Evolutionary conservation across 257 asterid species (phyloP), one percentile per base, ranked within the genome.

Genomic region (Vinca minor): DNA sequence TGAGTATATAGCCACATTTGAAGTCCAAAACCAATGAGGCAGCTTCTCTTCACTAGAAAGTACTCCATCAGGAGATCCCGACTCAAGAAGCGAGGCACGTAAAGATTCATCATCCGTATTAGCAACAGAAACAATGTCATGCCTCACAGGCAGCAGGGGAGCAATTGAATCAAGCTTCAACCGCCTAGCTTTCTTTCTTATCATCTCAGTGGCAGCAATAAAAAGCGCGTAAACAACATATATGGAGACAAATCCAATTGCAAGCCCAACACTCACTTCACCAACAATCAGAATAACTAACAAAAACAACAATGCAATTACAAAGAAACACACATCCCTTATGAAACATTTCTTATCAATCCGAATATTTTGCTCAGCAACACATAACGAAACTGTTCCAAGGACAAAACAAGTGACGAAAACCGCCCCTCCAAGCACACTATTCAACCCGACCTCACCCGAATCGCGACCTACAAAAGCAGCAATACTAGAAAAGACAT

Each of bases 391-490:
- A 0, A 89, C 79, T 7, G 81, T 72, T 44, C 95, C 97, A 14
- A 76, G 86, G 4, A 89, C 97, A 25, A 89, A 68, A n/a, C 92
- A 85, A 29, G 86, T 80, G 23, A 89, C 92, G 42, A 89, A 89
- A 72, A 87, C 85, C 61, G 94, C 90, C 12, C 94, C 97, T n/a
- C 97, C 97, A 46, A 87, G 77, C 32, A 87, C 95, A 64, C 95
- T 79, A 67, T 87, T 89, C 64, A 89, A 66, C 13, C 97, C 97
- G 53, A 89, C 90, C 18, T 75, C 87, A 4, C 90, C 89, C 0
- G 97, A 87, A 75, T 80, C 82, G 20, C 71, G 63, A 34, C 95
- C 88, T 39, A 65, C 69, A 28, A 89, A 89, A 36, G 97, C 85
- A 46, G 94, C 97, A 61, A 89, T 81, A 59, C 97, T 87, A 14